Evolutionary conservation across 768 basidiomycete genomes (phyloP), one percentile per base, ranked within the genome.

Genomic region (Pseudohyphozyma bogoriensis): DNA sequence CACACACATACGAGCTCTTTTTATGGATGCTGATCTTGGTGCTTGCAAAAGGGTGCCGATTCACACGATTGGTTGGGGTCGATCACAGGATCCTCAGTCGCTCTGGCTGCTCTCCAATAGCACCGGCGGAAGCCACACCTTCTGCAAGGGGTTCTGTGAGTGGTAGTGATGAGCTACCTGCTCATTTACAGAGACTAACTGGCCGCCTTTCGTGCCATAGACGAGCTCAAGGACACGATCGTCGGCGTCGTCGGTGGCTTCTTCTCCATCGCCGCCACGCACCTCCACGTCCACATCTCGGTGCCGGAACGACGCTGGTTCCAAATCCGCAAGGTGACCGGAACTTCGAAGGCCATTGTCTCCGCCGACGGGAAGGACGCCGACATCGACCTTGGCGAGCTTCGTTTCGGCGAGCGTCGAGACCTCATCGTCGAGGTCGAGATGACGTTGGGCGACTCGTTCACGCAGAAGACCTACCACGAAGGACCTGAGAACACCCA

Each of bases 31-130:
- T 31, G 5, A 45, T 24, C 7, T 50, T 22, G 31, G 31, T 35
- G 2, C 26, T 4, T 42, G 26, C 28, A n/a, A 1, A 57, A 77
- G 76, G 72, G 83, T 95, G 29, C 92, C 95, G 6, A 95, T 99
- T 57, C 93, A 99, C 73, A 87, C 92, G 4, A 86, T 99, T 66
- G 95, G 95, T 54, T 99, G 93, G 70, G 93, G 92, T 31, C 87
- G 89, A 60, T 87, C 89, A 20, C 95, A 97, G 72, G 95, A 97
- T 73, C 95, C 95, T 22, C 89, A 89, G 18, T 93, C 91, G 10
- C 81, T 99, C 36, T 97, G 95, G 95, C 83, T 97, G 49, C 92
- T 99, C 81, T 96, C 92, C 13, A 97, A 96, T 73, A 91, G 97
- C 73, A 96, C 95, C 4, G 83, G 83, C 65, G 95, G 95, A 29